phyloP scores from a whole-genome alignment of 257 asterid species.

The Parsonsia alboflavescens region DNA sequence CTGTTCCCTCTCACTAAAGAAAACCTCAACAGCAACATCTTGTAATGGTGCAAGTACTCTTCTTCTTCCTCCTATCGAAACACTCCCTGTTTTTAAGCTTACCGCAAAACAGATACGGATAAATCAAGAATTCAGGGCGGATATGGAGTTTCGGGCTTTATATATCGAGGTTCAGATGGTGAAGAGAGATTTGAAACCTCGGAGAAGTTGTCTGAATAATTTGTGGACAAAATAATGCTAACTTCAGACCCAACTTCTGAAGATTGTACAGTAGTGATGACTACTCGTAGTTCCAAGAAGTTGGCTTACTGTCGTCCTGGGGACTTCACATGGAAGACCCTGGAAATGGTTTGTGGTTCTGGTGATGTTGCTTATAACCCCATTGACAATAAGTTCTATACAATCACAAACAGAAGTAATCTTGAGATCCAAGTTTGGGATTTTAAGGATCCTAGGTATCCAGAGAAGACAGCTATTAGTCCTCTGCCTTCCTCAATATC shows the following conservation, averaged over 20 bases:
- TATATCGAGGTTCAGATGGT: background rate
- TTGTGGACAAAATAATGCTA: background rate
- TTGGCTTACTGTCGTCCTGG: too few relatives aligned
- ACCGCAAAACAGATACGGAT: background rate
- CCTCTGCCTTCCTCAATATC: background rate
- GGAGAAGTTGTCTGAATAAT: background rate
- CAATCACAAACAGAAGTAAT: background rate
- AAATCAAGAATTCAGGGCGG: background rate
- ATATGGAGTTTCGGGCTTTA: background rate
- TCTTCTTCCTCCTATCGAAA: background rate
- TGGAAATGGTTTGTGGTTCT: background rate
- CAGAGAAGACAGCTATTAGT: background rate
- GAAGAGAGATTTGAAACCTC: slow-evolving; percentile 1
- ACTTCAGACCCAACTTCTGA: background rate
- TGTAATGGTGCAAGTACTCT: too few relatives aligned
- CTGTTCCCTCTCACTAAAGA: background rate
- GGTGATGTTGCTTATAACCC: background rate
- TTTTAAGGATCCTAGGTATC: background rate
- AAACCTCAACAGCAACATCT: background rate
- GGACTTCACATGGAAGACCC: background rate
- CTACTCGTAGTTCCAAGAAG: background rate
- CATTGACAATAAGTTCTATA: background rate
- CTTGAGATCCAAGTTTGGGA: background rate
- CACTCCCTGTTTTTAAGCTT: background rate
- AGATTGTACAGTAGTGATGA: background rate